Percentiles rank a stretch among this genome's conserved stretches.
These are phyloP conservation scores for Vigna reflexopilosa DNA, from an alignment of 306 rosid species.

Conservation along the genomic window DNA sequence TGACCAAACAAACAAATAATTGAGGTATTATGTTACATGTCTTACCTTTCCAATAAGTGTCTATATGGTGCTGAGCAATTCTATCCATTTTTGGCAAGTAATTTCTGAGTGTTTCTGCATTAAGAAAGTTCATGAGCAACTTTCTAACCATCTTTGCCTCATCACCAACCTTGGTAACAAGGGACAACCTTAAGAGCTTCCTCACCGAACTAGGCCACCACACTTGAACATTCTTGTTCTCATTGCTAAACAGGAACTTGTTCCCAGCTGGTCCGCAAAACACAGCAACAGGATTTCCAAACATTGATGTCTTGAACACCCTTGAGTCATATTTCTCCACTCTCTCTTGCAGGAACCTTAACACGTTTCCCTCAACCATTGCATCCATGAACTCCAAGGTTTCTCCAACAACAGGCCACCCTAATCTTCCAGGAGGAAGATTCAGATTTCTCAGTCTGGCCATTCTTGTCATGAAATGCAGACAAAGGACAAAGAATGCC, in stretches of 20 bases:
- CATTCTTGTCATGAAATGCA: constrained; percentile 40
- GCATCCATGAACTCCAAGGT: constrained; percentile 40
- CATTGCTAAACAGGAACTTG: constrained; percentile 56
- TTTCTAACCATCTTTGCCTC: constrained; percentile 50
- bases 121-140: constrained; percentile 54
- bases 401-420: constrained; percentile 59
- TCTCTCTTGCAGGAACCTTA: constrained; percentile 48
- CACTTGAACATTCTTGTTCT: constrained; percentile 58
- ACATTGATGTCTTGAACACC: constrained; percentile 56
- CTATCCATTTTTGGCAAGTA: constrained; percentile 55
- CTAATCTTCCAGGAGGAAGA: constrained; percentile 55
- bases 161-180: constrained; percentile 51
- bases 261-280: constrained; percentile 57
- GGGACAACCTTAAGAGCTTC: constrained; percentile 49
- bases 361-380: constrained; percentile 15
- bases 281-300: constrained; percentile 44
- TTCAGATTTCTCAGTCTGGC: constrained; percentile 41
- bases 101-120: constrained; percentile 53
- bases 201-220: constrained; percentile 58
- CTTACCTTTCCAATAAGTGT: constrained; percentile 53
- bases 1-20: not conserved
- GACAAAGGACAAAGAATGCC: constrained; percentile 33
- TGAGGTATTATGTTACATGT: not conserved
- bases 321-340: constrained; percentile 44
- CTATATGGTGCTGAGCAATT: constrained; percentile 50